These are phyloP conservation scores for Pythium grandisporangium DNA, from an alignment of 352 stramenopile species.

Conservation along the genomic window DNA sequence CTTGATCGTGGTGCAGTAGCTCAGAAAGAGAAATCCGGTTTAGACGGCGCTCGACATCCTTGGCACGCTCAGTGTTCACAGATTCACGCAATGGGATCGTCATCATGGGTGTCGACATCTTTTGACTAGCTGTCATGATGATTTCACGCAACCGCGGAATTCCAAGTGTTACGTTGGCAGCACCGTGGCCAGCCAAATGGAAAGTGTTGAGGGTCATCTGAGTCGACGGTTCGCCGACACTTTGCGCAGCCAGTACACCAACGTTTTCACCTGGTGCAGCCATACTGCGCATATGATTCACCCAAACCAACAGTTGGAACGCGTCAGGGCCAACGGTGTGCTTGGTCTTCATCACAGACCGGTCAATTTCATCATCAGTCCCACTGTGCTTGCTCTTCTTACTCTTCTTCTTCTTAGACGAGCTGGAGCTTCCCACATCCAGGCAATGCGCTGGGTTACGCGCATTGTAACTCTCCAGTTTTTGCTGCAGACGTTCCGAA, in stretches of 20 bases:
- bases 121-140: slow-evolving; percentile 98
- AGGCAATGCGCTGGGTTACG: slow-evolving; percentile 71
- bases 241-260: slow-evolving; percentile 97
- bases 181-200: slow-evolving; percentile 98
- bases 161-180: slow-evolving; percentile 99
- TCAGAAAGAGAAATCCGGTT: slow-evolving; percentile 92
- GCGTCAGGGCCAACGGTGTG: slow-evolving; percentile 64
- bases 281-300: slow-evolving; percentile 97
- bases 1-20: slow-evolving; percentile 88
- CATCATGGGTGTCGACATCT: slow-evolving; percentile 98
- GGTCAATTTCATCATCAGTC: slow-evolving; percentile 34
- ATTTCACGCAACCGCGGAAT: slow-evolving; percentile 99
- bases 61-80: slow-evolving; percentile 34
- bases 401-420: slow-evolving; percentile 79
- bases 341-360: slow-evolving; percentile 70
- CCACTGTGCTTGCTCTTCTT: slow-evolving; percentile 32
- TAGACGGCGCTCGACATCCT: slow-evolving; percentile 83
- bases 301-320: slow-evolving; percentile 93
- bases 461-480: slow-evolving; percentile 68
- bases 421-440: slow-evolving; percentile 42
- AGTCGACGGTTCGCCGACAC: slow-evolving; percentile 99
- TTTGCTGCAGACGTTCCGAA: slow-evolving; percentile 80
- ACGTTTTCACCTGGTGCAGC: slow-evolving; percentile 97
- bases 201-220: slow-evolving; percentile 99
- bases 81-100: slow-evolving; percentile 89